Conservation (phyloP, 495 filamentous ascomycete genomes). For the Tuber microsphaerosporum region DNA sequence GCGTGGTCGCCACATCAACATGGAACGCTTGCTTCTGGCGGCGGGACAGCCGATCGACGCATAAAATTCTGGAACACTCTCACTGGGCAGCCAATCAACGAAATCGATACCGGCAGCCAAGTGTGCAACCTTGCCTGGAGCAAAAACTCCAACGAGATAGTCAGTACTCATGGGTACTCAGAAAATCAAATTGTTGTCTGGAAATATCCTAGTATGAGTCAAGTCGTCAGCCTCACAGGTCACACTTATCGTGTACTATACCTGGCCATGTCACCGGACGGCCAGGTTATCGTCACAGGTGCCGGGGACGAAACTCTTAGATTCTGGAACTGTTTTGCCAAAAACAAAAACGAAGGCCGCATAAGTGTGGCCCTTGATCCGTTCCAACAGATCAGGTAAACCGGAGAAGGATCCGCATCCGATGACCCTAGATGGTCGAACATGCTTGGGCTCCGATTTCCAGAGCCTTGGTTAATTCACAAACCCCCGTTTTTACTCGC, state of each 20-base stretch:
- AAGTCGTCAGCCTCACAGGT: constrained; percentile 86
- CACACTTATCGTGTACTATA: constrained; percentile 96
- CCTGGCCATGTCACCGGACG: constrained; percentile 93
- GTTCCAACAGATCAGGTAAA: constrained; percentile 41
- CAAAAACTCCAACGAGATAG: constrained; percentile 92
- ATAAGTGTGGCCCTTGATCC: constrained; percentile 41
- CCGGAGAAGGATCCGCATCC: not conserved
- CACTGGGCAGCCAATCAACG: constrained; percentile 65
- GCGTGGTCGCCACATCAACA: constrained; percentile 98
- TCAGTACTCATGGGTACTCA: constrained; percentile 93
- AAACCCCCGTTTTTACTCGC: not conserved
- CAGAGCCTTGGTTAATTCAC: not conserved
- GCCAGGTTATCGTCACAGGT: constrained; percentile 85
- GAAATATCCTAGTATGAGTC: constrained; percentile 97
- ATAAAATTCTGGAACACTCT: constrained; percentile 98
- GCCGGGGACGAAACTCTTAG: constrained; percentile 92
- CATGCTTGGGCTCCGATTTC: not conserved
- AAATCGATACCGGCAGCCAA: constrained; percentile 90
- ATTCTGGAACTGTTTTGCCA: constrained; percentile 92
- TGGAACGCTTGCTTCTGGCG: constrained; percentile 86
- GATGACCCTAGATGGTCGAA: not conserved
- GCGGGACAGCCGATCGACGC: constrained; percentile 86
- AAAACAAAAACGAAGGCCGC: constrained; percentile 52
- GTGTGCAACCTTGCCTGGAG: constrained; percentile 96
- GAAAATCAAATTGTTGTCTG: constrained; percentile 98